Conservation (phyloP, 1,284 basidiomycete species). For the Phenoliferia sp. region DNA sequence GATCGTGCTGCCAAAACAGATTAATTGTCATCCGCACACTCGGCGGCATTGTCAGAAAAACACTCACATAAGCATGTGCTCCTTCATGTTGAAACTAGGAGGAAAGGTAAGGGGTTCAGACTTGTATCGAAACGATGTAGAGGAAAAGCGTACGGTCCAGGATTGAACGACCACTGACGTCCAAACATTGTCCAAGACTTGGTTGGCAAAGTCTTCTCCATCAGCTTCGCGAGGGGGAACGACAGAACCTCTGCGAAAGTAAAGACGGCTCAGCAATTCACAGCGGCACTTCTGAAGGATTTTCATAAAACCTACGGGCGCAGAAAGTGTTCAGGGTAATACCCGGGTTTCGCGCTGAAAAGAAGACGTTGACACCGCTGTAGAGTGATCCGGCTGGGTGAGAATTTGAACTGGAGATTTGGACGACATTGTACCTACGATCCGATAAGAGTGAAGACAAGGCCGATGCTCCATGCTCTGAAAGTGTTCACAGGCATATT, state of each 20-base stretch:
- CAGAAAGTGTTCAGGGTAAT: constrained; percentile 40
- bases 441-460: constrained; percentile 38
- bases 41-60: no score
- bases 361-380: constrained; percentile 41
- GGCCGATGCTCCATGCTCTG: constrained; percentile 40
- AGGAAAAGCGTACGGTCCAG: no score
- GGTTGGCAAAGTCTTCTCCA: constrained; percentile 40
- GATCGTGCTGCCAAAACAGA: no score
- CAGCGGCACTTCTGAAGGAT: no score
- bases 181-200: constrained; percentile 21
- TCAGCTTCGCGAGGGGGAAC: constrained; percentile 42
- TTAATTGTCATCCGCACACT: no score
- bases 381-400: neutral
- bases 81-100: no score
- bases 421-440: neutral
- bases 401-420: neutral
- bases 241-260: constrained; percentile 36
- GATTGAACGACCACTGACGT: constrained; percentile 32
- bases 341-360: constrained; percentile 41
- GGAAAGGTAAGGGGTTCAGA: no score
- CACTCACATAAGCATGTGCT: no score
- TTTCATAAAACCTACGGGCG: neutral
- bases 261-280: no score
- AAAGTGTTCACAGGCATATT: constrained; percentile 65
- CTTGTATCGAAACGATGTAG: no score